Evolutionary conservation across 2,329 filamentous ascomycete species (phyloP).

Genomic region (Hypoxylon sp.): DNA sequence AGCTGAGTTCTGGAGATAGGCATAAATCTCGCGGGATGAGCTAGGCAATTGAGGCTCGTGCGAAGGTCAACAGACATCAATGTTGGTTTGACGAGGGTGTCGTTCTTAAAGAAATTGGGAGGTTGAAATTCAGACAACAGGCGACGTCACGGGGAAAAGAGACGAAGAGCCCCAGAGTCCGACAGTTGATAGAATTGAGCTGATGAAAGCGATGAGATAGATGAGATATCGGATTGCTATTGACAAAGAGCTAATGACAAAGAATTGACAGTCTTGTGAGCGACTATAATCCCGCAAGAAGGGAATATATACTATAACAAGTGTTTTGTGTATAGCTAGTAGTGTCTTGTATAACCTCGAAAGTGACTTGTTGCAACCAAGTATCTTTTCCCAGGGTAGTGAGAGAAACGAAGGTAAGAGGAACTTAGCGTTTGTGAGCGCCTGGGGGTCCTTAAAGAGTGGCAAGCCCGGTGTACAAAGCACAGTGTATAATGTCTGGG

Average conservation of each 20-base stretch:
- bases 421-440: slow-evolving; percentile 42
- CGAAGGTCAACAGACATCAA: slow-evolving; percentile 74
- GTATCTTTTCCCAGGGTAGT: slow-evolving; percentile 39
- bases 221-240: slow-evolving; percentile 28
- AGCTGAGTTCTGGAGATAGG: slow-evolving; percentile 69
- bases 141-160: slow-evolving; percentile 43
- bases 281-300: slow-evolving; percentile 38
- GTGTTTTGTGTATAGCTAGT: slow-evolving; percentile 43
- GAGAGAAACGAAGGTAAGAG: slow-evolving; percentile 45
- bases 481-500: slow-evolving; percentile 43
- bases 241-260: slow-evolving; percentile 34
- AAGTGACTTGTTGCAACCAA: slow-evolving; percentile 39
- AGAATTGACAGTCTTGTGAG: slow-evolving; percentile 36
- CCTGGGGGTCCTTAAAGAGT: slow-evolving; percentile 40
- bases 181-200: slow-evolving; percentile 23
- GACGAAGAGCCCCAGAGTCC: slow-evolving; percentile 35
- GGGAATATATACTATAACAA: slow-evolving; percentile 47
- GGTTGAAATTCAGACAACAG: slow-evolving; percentile 36
- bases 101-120: slow-evolving; percentile 44
- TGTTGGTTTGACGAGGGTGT: slow-evolving; percentile 57
- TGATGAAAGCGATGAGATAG: slow-evolving; percentile 35
- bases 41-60: slow-evolving; percentile 69
- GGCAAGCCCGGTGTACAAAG: slow-evolving; percentile 39
- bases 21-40: slow-evolving; percentile 71
- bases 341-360: slow-evolving; percentile 38